Base-by-base conservation (phyloP, 2,329 filamentous ascomycete species). In the Aspergillus sp. region DNA sequence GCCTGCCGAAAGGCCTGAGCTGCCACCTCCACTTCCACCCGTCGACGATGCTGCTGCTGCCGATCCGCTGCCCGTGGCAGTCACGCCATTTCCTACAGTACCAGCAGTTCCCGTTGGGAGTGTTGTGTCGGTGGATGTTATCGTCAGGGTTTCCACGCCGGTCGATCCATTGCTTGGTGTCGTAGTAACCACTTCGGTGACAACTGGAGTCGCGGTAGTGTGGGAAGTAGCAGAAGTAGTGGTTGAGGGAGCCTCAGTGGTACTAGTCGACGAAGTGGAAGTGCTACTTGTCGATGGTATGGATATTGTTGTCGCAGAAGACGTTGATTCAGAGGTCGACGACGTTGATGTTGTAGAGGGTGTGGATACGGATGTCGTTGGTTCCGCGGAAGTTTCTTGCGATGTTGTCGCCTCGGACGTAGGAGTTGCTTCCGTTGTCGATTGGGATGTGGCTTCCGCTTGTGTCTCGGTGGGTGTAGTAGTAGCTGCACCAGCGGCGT, bases 1-100 rank as follows among this genome's bases (percentile, higher is more conserved):
- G 36, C 84, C 74, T 5, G 77, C 69, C 10, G 78, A 77, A 8
- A 82, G 73, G 15, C 80, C 79, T 36, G 69, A 72, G 39, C 67
- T 67, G 30, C 68, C 63, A 28, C 65, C 57, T 6, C 65, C 68
- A 19, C 69, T 58, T 12, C 62, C 64, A 41, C 70, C 62, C 38
- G 71, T 67, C 5, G 69, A 61, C 7, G 72, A 64, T 15, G 74
- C 65, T 5, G 67, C 60, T 2, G 72, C 67, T 2, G 71, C 58
- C 23, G 71, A 64, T 19, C 63, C 61, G 15, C 67, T 72, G 15
- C 69, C 67, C 19, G 71, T 67, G 13, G 74, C 61, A n/a, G 72
- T 64, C 8, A 69, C 53, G 12, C 65, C 65, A 8, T 66, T 63
- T 43, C 70, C 62, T 23, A 67, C 62, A 51, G 60, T 60, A 30